Percentiles rank a stretch among this genome's conserved stretches.
These are phyloP conservation scores for Bipolaris gigantea DNA, from an alignment of 2,329 filamentous ascomycete genomes.

Conservation along the genomic window DNA sequence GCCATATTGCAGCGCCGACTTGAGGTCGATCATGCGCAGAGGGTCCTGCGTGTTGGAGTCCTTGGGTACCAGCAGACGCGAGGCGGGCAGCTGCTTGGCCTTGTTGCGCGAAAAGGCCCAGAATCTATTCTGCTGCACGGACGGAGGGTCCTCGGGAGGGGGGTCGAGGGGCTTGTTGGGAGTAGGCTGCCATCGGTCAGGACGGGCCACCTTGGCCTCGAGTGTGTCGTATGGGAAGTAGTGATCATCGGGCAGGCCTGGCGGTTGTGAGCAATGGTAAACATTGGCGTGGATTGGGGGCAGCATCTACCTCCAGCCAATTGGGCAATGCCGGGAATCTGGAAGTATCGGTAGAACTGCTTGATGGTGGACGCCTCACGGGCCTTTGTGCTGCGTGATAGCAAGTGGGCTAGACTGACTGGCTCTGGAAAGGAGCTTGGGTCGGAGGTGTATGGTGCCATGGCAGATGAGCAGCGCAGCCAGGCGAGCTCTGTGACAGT, in stretches of 20 bases:
- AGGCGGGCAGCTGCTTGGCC: constrained; percentile 32
- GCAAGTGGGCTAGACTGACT: constrained; percentile 77
- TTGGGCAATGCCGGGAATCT: constrained; percentile 63
- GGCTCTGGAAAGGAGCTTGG: constrained; percentile 53
- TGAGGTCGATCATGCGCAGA: constrained; percentile 74
- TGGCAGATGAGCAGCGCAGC: constrained; percentile 8
- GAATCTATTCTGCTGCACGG: constrained; percentile 36
- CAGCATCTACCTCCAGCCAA: constrained; percentile 58
- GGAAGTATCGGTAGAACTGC: constrained; percentile 82
- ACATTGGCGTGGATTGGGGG: neutral
- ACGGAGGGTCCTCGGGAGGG: constrained; percentile 30
- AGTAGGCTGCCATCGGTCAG: constrained; percentile 72
- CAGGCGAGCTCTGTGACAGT: neutral
- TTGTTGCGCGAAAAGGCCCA: constrained; percentile 21
- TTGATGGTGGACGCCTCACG: constrained; percentile 71
- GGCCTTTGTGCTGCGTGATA: constrained; percentile 68
- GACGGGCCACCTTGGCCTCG: constrained; percentile 75
- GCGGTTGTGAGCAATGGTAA: constrained; percentile 16
- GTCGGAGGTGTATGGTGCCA: constrained; percentile 31
- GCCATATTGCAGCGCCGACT: constrained; percentile 84
- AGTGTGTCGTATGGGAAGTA: constrained; percentile 93
- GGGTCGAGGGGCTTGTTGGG: constrained; percentile 62
- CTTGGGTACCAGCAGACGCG: constrained; percentile 73
- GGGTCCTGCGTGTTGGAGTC: constrained; percentile 61
- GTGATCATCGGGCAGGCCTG: constrained; percentile 76